Percentiles rank a stretch among this genome's conserved stretches.
These are phyloP conservation scores for Hibiscus syriacus DNA, from an alignment of 345 rosid genomes.

Conservation along the genomic window DNA sequence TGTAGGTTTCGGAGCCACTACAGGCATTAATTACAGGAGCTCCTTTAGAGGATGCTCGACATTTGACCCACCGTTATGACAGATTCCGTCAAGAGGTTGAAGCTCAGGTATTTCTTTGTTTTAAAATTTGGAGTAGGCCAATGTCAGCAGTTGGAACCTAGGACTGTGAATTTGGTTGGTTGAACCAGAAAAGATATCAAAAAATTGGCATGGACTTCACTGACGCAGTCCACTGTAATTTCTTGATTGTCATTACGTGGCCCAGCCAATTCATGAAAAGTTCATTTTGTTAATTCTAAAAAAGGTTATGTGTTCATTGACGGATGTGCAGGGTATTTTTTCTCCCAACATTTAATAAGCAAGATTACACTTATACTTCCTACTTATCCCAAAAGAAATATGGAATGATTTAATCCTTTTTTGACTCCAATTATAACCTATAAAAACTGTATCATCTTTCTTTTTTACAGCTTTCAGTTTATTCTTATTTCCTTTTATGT, in stretches of 20 bases:
- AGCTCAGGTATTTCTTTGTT: slow-evolving; percentile 52
- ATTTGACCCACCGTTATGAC: slow-evolving; percentile 66
- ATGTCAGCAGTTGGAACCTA: not conserved
- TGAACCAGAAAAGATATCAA: not conserved
- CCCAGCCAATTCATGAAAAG: no score
- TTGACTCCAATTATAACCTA: not conserved
- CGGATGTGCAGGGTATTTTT: not conserved
- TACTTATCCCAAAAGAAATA: not conserved
- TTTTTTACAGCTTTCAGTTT: not conserved
- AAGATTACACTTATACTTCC: not conserved
- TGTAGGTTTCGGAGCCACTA: slow-evolving; percentile 75
- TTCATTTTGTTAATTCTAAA: no score
- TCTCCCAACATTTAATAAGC: not conserved
- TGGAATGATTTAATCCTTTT: not conserved
- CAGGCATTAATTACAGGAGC: slow-evolving; percentile 64
- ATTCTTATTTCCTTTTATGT: not conserved
- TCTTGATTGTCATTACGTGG: no score
- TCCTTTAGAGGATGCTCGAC: slow-evolving; percentile 94
- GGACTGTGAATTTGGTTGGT: not conserved
- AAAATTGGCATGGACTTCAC: no score
- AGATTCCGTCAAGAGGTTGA: slow-evolving; percentile 82
- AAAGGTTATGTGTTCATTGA: no score
- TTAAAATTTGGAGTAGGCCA: not conserved
- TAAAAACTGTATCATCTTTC: not conserved
- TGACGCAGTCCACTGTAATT: no score